A percentile compares a stretch with the other conserved stretches of the same genome.
phyloP scores from a whole-genome alignment of 768 basidiomycete genomes.

The Clitopilus hobsonii region DNA sequence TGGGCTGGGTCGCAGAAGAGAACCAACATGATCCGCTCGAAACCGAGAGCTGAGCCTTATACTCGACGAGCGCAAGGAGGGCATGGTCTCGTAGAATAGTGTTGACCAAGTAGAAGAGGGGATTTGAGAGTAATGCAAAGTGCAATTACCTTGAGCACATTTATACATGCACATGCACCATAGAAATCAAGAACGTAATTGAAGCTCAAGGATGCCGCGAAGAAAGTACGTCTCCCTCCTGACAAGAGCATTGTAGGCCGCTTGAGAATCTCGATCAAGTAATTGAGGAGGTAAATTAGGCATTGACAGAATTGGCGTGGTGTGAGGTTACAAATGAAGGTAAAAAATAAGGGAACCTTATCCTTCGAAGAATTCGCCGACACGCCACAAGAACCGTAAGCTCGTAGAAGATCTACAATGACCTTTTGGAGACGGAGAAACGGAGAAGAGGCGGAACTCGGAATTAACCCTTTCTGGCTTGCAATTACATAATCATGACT shows the following conservation, averaged over 20 bases:
- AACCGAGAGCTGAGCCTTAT: too few species aligned
- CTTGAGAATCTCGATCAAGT: not conserved
- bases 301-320: not conserved
- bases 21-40: conserved; percentile 59
- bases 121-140: not conserved
- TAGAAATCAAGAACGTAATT: not conserved
- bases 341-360: not conserved
- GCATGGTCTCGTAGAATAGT: conserved; percentile 21
- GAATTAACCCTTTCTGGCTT: not conserved
- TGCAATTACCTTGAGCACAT: not conserved
- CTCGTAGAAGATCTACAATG: not conserved
- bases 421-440: conserved; percentile 6
- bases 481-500: not conserved
- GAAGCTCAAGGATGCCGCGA: not conserved
- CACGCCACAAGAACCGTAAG: not conserved
- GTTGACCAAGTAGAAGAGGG: too few species aligned
- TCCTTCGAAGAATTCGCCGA: not conserved
- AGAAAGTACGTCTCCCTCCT: not conserved
- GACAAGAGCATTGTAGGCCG: not conserved
- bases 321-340: not conserved
- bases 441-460: conserved; percentile 1
- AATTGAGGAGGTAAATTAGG: conserved; percentile 5
- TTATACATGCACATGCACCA: not conserved
- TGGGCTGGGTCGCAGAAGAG: conserved; percentile 48
- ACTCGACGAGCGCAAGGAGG: too few species aligned